Base-by-base conservation (phyloP, 2,329 filamentous ascomycete genomes). In the Graphium sp. region DNA sequence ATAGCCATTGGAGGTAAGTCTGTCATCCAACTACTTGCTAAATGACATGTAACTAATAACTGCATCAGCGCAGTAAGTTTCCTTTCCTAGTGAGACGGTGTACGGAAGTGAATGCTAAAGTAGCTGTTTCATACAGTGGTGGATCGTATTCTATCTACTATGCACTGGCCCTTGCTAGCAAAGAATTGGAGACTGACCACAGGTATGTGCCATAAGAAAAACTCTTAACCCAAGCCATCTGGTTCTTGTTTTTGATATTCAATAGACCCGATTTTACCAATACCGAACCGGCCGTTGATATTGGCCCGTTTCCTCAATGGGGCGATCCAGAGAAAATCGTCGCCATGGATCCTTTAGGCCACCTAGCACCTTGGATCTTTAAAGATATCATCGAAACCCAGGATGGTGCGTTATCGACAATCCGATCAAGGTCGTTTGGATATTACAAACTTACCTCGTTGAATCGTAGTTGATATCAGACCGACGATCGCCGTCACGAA, bases 61-160 rank as follows among this genome's bases (percentile, higher is more conserved):
- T 33, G 38, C 30, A 33, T 35, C 30, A 56, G 54, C 54, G 32
- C 53, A 52, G 49, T 52, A 35, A 43, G 49, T 39, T 9, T 21
- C 7, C 9, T 27, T 5, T 14, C 7, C 12, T 22, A 9, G 10
- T n/a, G n/a, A n/a, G n/a, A n/a, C 12, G 20, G 10, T 22, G 20
- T 22, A 12, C 10, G 20, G 12, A 12, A 22, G 20, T 22, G 10
- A 22, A 22, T 9, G 12, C 20, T 22, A 4, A 22, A 9, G 3
- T 4, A 22, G 20, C 10, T n/a, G n/a, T n/a, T n/a, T 22, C 20
- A 13, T 12, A 13, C 22, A 32, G 31, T 21, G 87, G 89, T 37
- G 87, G 89, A 32, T 94, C 84, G 5, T 95, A 98, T 50, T 84
- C 82, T 35, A 87, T 94, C 38, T 95, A 95, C 57, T 84, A 92